These are phyloP conservation scores for Dactylellina sp. DNA, from an alignment of 2,329 filamentous ascomycete genomes.

Conservation along the genomic window DNA sequence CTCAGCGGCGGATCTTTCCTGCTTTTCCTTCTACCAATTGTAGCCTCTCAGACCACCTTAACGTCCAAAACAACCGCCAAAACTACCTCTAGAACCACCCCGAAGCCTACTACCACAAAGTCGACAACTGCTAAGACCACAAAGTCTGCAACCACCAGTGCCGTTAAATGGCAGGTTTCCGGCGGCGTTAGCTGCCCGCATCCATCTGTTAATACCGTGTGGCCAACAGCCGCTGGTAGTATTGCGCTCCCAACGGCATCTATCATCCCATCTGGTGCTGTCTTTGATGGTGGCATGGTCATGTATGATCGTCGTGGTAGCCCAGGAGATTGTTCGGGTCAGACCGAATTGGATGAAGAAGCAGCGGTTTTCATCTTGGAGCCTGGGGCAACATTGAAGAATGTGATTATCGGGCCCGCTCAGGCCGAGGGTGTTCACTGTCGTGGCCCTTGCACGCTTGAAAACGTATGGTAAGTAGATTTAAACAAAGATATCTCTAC, in stretches of 20 bases:
- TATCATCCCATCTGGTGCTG: slow-evolving; percentile 21
- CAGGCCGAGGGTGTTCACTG: slow-evolving; percentile 69
- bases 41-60: slow-evolving; percentile 27
- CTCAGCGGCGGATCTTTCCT: neutral
- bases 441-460: slow-evolving; percentile 66
- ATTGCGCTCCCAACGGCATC: slow-evolving; percentile 28
- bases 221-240: slow-evolving; percentile 25
- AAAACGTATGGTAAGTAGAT: slow-evolving; percentile 64
- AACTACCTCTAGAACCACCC: slow-evolving; percentile 1
- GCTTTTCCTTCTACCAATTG: slow-evolving; percentile 18
- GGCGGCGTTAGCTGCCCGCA: slow-evolving; percentile 31
- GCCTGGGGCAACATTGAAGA: slow-evolving; percentile 68
- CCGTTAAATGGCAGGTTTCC: slow-evolving; percentile 40
- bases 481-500: neutral
- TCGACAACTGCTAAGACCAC: slow-evolving; percentile 14
- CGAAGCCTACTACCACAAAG: too few relatives aligned
- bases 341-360: slow-evolving; percentile 29
- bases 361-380: slow-evolving; percentile 69
- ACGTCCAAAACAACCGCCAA: slow-evolving; percentile 8
- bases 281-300: slow-evolving; percentile 31
- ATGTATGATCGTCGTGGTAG: slow-evolving; percentile 37
- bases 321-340: slow-evolving; percentile 26
- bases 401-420: slow-evolving; percentile 69
- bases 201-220: slow-evolving; percentile 33
- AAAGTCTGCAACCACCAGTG: slow-evolving; percentile 27